These are phyloP conservation scores for Kodamaea jinghongensis DNA, from an alignment of 805 yeast genomes.

Conservation along the genomic window DNA sequence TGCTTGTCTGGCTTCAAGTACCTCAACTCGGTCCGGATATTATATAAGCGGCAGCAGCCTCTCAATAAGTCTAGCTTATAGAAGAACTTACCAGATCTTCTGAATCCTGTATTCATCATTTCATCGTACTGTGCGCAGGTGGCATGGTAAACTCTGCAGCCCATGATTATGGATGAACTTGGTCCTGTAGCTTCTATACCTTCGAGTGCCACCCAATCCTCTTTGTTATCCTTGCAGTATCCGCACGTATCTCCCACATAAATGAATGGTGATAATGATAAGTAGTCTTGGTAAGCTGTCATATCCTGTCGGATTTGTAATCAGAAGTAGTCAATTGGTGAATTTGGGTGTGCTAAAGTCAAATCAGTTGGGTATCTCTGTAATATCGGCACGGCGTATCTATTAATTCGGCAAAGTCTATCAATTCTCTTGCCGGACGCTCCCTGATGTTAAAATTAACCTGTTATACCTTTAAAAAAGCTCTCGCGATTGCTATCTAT, in stretches of 20 bases:
- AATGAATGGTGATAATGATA: constrained; percentile 44
- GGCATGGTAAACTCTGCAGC: constrained; percentile 44
- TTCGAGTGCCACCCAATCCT: constrained; percentile 36
- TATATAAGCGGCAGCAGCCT: constrained; percentile 75
- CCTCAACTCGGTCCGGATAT: constrained; percentile 61
- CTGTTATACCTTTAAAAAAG: too few species aligned
- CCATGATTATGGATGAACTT: constrained; percentile 25
- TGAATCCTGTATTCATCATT: constrained; percentile 68
- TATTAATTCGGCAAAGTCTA: too few species aligned
- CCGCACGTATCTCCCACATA: constrained; percentile 58
- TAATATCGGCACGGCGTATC: too few species aligned
- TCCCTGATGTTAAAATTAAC: too few species aligned
- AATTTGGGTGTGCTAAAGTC: too few species aligned
- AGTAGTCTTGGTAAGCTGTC: constrained; percentile 8
- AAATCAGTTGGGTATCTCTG: too few species aligned
- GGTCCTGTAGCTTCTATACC: constrained; percentile 24
- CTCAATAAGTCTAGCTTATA: constrained; percentile 65
- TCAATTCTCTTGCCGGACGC: too few species aligned
- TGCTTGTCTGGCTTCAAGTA: constrained; percentile 57
- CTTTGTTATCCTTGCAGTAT: constrained; percentile 58
- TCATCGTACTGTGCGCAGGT: constrained; percentile 55
- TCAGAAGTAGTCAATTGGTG: too few species aligned
- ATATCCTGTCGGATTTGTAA: too few species aligned
- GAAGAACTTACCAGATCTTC: constrained; percentile 72
- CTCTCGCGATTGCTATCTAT: too few species aligned